phyloP scores from a whole-genome alignment of 805 yeast species.

The Saccharomyces mikatae region DNA sequence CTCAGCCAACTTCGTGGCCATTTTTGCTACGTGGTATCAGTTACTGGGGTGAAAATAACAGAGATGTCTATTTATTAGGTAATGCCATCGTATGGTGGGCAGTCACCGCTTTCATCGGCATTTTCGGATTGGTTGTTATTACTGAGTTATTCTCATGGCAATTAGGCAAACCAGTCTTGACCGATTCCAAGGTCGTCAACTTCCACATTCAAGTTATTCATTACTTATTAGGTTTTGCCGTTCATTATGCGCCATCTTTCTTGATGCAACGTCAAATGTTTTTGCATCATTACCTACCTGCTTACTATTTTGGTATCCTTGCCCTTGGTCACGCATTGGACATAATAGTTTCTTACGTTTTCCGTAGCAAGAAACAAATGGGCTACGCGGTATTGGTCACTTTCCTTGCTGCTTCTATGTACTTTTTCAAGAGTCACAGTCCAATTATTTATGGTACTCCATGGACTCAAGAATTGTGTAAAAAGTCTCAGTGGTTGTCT shows the following conservation, averaged over 20 bases:
- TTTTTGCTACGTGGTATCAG: conserved; percentile 67
- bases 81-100: conserved; percentile 79
- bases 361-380: conserved; percentile 36
- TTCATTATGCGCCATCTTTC: conserved; percentile 69
- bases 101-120: conserved; percentile 43
- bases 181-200: conserved; percentile 49
- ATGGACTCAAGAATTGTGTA: conserved; percentile 71
- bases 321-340: conserved; percentile 66
- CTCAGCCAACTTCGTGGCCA: conserved; percentile 70
- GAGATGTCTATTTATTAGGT: conserved; percentile 65
- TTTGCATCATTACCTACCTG: conserved; percentile 89
- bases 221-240: conserved; percentile 59
- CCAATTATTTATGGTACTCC: conserved; percentile 70
- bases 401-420: conserved; percentile 43
- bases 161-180: conserved; percentile 42
- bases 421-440: conserved; percentile 52
- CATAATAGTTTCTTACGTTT: conserved; percentile 38
- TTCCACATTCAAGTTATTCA: conserved; percentile 56
- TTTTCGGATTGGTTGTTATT: conserved; percentile 40
- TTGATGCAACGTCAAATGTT: conserved; percentile 90
- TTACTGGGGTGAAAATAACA: conserved; percentile 54
- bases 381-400: conserved; percentile 40
- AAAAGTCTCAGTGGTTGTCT: conserved; percentile 45
- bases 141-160: conserved; percentile 56
- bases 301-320: conserved; percentile 78